Conservation (phyloP, 306 rosid genomes). For the Lathyrus oleraceus region DNA sequence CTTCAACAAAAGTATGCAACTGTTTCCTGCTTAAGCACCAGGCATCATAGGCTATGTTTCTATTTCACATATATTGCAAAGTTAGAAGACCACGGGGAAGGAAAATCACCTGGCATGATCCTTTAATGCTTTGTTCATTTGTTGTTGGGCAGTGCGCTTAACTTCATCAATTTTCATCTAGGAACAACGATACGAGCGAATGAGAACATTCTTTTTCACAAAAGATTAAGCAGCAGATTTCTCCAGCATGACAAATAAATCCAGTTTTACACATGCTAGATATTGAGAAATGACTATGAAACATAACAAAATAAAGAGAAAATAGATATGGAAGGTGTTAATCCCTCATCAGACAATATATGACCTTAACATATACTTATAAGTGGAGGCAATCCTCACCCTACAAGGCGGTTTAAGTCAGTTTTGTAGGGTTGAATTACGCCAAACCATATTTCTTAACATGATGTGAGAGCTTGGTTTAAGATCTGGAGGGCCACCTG, state of each 20-base stretch:
- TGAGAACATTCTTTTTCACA: conserved; percentile 20
- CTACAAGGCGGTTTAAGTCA: too few species aligned
- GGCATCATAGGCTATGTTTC: conserved; percentile 11
- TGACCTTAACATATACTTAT: too few species aligned
- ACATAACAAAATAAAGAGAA: neutral
- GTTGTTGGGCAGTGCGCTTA: conserved; percentile 95
- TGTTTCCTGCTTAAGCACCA: conserved; percentile 12
- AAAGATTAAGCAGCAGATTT: conserved; percentile 20
- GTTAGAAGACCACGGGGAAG: conserved; percentile 1
- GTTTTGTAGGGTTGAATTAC: too few species aligned
- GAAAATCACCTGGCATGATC: conserved; percentile 72
- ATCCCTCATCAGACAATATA: too few species aligned
- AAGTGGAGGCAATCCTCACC: too few species aligned
- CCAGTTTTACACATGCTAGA: neutral
- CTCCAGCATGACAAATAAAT: conserved; percentile 16
- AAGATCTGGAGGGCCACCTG: too few species aligned
- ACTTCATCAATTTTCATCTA: conserved; percentile 89
- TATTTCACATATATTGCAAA: conserved; percentile 6
- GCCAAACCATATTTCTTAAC: too few species aligned
- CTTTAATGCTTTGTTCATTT: conserved; percentile 88
- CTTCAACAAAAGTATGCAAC: conserved; percentile 2
- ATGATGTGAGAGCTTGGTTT: too few species aligned
- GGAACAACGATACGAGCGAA: conserved; percentile 41
- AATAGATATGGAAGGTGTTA: neutral
- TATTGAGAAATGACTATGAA: neutral